These are phyloP conservation scores for Dictyostelium citrinum DNA, from an alignment of 78 protist species.

Conservation along the genomic window DNA sequence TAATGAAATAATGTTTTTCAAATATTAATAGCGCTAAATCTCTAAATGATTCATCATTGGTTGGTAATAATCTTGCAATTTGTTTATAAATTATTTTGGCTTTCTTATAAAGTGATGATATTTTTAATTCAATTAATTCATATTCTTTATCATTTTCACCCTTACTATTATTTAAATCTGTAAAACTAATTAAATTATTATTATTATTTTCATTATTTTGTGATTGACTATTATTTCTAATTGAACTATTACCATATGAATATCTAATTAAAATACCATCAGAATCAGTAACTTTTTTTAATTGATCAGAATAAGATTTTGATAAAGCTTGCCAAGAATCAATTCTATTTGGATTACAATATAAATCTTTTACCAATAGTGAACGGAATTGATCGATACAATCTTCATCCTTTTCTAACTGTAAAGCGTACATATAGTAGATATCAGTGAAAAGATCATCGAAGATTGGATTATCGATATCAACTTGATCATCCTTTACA, in stretches of 20 bases:
- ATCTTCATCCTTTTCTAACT: not conserved
- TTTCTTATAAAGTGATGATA: not conserved
- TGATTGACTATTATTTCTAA: not conserved
- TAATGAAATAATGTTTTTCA: slow-evolving; percentile 44
- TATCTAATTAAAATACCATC: not conserved
- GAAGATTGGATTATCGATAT: slow-evolving; percentile 20
- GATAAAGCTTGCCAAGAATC: slow-evolving; percentile 20
- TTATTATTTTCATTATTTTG: not conserved
- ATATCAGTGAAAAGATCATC: slow-evolving; percentile 69
- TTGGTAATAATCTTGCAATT: not conserved
- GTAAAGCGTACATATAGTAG: slow-evolving; percentile 47
- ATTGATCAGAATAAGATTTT: not conserved
- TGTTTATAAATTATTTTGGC: slow-evolving; percentile 4
- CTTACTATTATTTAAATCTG: not conserved
- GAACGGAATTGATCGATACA: not conserved
- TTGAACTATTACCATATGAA: not conserved
- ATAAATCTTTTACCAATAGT: slow-evolving; percentile 13
- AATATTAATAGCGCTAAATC: not conserved
- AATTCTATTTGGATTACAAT: slow-evolving; percentile 55
- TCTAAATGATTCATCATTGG: not conserved
- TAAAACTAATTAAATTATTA: not conserved
- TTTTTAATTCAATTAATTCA: not conserved
- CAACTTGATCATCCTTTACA: not conserved
- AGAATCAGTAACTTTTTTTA: not conserved
- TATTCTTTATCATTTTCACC: not conserved